Evolutionary conservation across 495 filamentous ascomycete genomes (phyloP), one percentile per base, ranked within the genome.

Genomic region (Aspergillus bridgeri): DNA sequence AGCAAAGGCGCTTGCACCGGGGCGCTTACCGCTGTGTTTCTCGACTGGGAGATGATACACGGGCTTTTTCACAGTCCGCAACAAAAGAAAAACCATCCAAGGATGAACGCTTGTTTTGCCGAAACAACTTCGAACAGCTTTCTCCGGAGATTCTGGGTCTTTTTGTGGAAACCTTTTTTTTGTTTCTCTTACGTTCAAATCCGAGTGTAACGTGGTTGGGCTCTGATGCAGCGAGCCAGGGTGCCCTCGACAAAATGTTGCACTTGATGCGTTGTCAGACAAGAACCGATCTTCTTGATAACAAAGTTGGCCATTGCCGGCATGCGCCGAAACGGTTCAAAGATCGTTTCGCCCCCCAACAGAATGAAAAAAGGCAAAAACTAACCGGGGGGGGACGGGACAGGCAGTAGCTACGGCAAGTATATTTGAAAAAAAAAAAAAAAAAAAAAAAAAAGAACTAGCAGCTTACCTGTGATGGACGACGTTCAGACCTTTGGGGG

Each of bases 131-230:
- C 56, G 60, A 73, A 62, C 60, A 19, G 56, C 57, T 58, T 61
- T 48, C 46, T 52, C 57, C 59, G 74, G 69, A 70, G 66, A 61
- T 59, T 60, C 68, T 69, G 68, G 45, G 58, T 70, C 67, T 75
- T 38, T 75, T 74, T 72, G 70, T 66, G 69, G 64, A 66, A 69
- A 69, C 65, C 48, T 56, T 65, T 33, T 38, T 33, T 38, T 38
- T 72, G 63, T 33, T 38, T 33, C 17, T 38, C 71, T 65, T 62
- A 75, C 64, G 63, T 65, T 64, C 66, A 69, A 62, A 21, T 68
- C 64, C 53, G 66, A 69, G 68, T 74, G 73, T 74, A 76, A 77
- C 75, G 73, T 77, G 75, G 75, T 79, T 76, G 75, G 75, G 77
- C 75, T 75, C 67, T 70, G 72, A 78, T 78, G 77, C 77, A 79